Conservation (phyloP, 768 basidiomycete species). For the Boletus barrowsii region DNA sequence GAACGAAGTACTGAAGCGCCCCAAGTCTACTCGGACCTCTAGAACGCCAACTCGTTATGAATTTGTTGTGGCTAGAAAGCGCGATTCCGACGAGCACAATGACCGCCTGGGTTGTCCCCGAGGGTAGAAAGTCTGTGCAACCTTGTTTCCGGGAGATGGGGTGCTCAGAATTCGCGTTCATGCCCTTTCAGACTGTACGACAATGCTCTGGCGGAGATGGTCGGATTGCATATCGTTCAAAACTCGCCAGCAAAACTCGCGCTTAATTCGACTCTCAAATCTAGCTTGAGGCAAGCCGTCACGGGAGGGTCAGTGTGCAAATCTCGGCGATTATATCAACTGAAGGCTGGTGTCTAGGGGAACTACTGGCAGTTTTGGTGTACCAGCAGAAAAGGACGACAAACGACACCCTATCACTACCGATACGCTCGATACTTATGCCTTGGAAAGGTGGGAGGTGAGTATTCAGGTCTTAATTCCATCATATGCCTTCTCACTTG, state of each 20-base stretch:
- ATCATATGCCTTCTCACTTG: background rate
- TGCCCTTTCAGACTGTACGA: constrained; percentile 60
- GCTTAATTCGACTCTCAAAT: constrained; percentile 74
- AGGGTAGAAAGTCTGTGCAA: constrained; percentile 61
- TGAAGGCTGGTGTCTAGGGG: constrained; percentile 46
- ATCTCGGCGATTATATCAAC: background rate
- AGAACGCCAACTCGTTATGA: constrained; percentile 85
- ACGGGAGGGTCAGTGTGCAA: constrained; percentile 71
- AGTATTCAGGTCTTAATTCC: constrained; percentile 14
- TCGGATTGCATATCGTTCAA: constrained; percentile 67
- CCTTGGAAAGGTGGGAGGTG: constrained; percentile 90
- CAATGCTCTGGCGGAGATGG: constrained; percentile 58
- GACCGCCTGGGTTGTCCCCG: constrained; percentile 72
- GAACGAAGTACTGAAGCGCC: constrained; percentile 3
- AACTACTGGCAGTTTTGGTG: constrained; percentile 78
- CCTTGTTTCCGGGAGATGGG: background rate
- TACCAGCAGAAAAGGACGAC: constrained; percentile 64
- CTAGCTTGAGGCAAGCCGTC: constrained; percentile 76
- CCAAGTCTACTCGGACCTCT: constrained; percentile 69
- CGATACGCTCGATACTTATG: constrained; percentile 72
- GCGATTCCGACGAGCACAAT: constrained; percentile 64
- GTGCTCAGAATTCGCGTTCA: constrained; percentile 1
- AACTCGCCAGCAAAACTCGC: constrained; percentile 57
- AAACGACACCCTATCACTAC: constrained; percentile 52
- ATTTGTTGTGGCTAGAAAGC: constrained; percentile 83